A percentile compares a stretch with the other conserved stretches of the same genome.
phyloP scores from a whole-genome alignment of 2,329 filamentous ascomycete genomes.

The Intubia oerlemansii region DNA sequence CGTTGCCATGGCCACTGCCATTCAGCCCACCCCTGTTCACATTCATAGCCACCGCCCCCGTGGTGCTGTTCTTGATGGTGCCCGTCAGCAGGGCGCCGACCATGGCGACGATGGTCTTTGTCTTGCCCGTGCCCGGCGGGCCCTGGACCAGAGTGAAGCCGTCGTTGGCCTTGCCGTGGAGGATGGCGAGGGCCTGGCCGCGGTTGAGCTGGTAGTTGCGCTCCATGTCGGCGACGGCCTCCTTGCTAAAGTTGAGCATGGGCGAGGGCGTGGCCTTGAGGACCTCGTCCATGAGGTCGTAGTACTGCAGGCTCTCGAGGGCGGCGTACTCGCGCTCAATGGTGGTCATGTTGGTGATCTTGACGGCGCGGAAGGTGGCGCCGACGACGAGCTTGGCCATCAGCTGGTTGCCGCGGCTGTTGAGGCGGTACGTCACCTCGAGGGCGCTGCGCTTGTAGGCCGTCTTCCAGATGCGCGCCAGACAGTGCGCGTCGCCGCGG shows the following conservation, averaged over 20 bases:
- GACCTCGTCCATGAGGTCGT: constrained; percentile 87
- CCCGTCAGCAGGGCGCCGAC: constrained; percentile 66
- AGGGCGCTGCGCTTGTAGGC: constrained; percentile 62
- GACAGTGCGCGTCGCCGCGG: constrained; percentile 50
- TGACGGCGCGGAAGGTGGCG: constrained; percentile 48
- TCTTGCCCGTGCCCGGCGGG: constrained; percentile 92
- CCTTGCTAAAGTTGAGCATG: constrained; percentile 59
- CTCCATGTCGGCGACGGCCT: constrained; percentile 46
- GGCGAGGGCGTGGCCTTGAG: constrained; percentile 70
- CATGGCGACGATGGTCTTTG: constrained; percentile 93
- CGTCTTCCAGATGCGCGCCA: constrained; percentile 64
- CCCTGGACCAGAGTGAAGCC: constrained; percentile 93
- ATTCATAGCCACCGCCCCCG: constrained; percentile 23
- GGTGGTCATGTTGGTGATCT: constrained; percentile 82
- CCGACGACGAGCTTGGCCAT: constrained; percentile 44
- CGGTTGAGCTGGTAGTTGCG: constrained; percentile 66
- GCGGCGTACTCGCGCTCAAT: constrained; percentile 92
- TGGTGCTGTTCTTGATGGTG: constrained; percentile 18
- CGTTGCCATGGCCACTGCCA: constrained; percentile 12
- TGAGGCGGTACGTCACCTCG: constrained; percentile 72
- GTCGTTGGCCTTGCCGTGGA: constrained; percentile 85
- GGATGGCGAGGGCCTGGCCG: constrained; percentile 78
- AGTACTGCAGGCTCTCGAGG: constrained; percentile 77
- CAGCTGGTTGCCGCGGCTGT: constrained; percentile 42
- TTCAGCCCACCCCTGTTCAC: constrained; percentile 18